Conservation (phyloP, 352 stramenopile species). For the Phytophthora aleatoria region DNA sequence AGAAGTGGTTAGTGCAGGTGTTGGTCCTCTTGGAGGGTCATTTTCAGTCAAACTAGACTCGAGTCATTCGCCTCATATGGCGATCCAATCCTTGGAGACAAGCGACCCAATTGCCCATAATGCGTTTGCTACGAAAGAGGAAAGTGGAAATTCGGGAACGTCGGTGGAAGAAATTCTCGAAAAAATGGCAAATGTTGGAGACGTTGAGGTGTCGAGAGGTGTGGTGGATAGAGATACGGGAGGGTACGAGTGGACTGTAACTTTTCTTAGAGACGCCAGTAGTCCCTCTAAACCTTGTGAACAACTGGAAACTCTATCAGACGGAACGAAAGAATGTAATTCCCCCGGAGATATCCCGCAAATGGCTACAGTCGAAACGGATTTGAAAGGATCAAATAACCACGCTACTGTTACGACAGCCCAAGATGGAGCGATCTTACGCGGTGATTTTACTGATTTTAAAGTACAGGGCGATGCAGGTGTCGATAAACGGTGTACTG, state of each 20-base stretch:
- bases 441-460: conserved; percentile 89
- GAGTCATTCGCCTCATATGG: conserved; percentile 25
- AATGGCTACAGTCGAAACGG: conserved; percentile 46
- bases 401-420: conserved; percentile 31
- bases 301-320: conserved; percentile 56
- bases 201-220: conserved; percentile 91
- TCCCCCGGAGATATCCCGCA: conserved; percentile 92
- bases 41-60: conserved; percentile 94
- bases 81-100: neutral
- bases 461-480: conserved; percentile 81
- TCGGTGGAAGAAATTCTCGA: conserved; percentile 97
- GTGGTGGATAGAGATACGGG: conserved; percentile 87
- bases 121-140: conserved; percentile 82
- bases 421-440: conserved; percentile 79
- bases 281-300: conserved; percentile 50
- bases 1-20: conserved; percentile 31
- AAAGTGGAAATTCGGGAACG: conserved; percentile 91
- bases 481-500: conserved; percentile 42
- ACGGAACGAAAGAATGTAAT: conserved; percentile 88
- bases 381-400: conserved; percentile 37
- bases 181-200: conserved; percentile 92
- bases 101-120: conserved; percentile 75
- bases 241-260: conserved; percentile 95
- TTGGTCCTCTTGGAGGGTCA: conserved; percentile 88
- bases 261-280: conserved; percentile 90